Evolutionary conservation across 2,329 filamentous ascomycete species (phyloP).

Genomic region (Fusarium chaquense): DNA sequence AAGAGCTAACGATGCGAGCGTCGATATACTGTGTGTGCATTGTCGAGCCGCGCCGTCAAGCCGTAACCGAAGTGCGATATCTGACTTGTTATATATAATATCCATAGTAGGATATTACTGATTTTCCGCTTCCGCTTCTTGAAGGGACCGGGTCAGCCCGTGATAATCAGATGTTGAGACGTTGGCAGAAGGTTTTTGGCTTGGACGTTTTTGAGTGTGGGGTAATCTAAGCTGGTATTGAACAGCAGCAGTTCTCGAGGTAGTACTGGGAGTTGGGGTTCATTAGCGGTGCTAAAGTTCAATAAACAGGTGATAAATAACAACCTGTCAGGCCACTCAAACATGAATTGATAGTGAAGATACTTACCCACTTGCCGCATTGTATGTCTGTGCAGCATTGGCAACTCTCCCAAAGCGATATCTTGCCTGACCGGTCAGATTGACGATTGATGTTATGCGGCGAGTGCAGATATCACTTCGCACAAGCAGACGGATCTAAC

Average conservation of each 20-base stretch:
- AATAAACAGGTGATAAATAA: constrained; percentile 9
- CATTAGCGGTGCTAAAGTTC: neutral
- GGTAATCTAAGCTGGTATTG: constrained; percentile 13
- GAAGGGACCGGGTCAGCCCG: neutral
- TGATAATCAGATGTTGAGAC: neutral
- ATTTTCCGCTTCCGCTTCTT: neutral
- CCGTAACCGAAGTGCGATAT: constrained; percentile 13
- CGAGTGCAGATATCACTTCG: constrained; percentile 18
- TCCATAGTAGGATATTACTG: neutral
- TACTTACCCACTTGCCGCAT: constrained; percentile 9
- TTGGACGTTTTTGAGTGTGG: constrained; percentile 30
- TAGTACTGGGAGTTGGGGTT: constrained; percentile 8
- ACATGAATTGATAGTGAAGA: neutral
- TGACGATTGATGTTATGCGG: constrained; percentile 17
- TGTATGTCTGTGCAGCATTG: constrained; percentile 14
- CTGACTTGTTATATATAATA: constrained; percentile 1
- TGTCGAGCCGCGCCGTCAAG: neutral
- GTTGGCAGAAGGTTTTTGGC: constrained; percentile 23
- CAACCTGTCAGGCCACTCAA: neutral
- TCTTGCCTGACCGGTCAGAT: constrained; percentile 5
- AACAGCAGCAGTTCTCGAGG: neutral
- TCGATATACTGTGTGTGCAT: neutral
- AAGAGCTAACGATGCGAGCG: neutral
- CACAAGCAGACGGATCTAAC: constrained; percentile 15
- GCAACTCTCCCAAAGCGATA: neutral